Evolutionary conservation across 2,329 filamentous ascomycete genomes (phyloP).

Genomic region (Trichoderma sp.): DNA sequence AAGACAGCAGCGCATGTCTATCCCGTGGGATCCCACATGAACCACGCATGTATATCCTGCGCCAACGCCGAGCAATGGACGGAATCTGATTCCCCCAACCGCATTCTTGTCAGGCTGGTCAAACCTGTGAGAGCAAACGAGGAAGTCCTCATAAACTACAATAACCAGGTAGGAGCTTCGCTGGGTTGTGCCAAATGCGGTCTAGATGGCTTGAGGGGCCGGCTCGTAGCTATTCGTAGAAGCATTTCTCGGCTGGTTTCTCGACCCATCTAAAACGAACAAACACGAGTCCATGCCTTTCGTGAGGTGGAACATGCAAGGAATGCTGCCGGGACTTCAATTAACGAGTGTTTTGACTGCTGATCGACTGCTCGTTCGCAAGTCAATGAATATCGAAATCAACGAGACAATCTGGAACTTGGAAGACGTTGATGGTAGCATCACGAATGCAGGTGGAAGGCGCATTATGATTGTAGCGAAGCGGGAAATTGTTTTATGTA

Average conservation of each 20-base stretch:
- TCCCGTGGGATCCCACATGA: conserved; percentile 36
- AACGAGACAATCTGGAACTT: background rate
- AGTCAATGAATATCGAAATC: background rate
- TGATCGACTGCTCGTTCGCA: background rate
- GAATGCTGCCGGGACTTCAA: background rate
- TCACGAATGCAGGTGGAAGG: background rate
- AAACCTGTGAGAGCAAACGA: conserved; percentile 36
- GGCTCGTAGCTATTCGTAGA: background rate
- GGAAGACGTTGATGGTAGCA: background rate
- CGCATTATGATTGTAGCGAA: background rate
- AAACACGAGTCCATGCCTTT: background rate
- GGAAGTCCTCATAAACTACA: conserved; percentile 46
- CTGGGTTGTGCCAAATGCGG: conserved; percentile 38
- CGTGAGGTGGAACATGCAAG: background rate
- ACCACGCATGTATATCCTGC: conserved; percentile 41
- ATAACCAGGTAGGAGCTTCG: conserved; percentile 31
- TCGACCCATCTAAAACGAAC: background rate
- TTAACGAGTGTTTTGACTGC: background rate
- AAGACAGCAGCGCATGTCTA: conserved; percentile 32
- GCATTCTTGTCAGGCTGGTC: conserved; percentile 32
- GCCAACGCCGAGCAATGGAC: conserved; percentile 36
- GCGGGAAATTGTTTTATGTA: conserved; percentile 9
- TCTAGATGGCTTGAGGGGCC: background rate
- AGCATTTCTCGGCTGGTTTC: background rate
- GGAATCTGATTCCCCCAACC: conserved; percentile 20